Conservation (phyloP, 768 basidiomycete genomes). For the Leucocoprinus sp. region DNA sequence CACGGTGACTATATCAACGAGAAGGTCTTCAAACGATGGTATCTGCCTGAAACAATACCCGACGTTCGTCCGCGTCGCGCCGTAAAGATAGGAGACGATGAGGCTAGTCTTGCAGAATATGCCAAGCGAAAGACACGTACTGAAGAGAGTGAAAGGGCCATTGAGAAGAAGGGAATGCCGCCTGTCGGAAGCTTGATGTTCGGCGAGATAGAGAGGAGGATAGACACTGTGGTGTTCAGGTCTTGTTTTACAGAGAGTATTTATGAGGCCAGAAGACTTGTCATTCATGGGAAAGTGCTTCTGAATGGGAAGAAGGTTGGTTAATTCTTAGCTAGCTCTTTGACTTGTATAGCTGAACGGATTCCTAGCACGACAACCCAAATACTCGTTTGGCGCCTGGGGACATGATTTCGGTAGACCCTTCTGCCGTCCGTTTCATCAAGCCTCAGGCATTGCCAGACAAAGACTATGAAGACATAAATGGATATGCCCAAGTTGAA, state of each 20-base stretch:
- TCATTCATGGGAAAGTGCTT: constrained; percentile 79
- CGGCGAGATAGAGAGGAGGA: constrained; percentile 84
- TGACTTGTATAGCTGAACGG: not conserved
- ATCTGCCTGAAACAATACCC: constrained; percentile 78
- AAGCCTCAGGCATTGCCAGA: constrained; percentile 21
- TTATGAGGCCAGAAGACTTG: constrained; percentile 80
- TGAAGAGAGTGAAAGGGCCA: constrained; percentile 40
- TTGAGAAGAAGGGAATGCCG: constrained; percentile 57
- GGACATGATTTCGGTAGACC: constrained; percentile 89
- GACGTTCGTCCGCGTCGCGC: constrained; percentile 65
- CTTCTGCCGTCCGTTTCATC: constrained; percentile 69
- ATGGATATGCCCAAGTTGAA: constrained; percentile 15
- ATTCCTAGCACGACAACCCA: constrained; percentile 63
- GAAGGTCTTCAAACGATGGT: constrained; percentile 92
- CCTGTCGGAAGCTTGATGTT: constrained; percentile 97
- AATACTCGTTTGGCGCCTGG: constrained; percentile 89
- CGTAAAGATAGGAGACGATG: constrained; percentile 34
- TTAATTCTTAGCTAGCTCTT: constrained; percentile 8
- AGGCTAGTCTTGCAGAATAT: constrained; percentile 44
- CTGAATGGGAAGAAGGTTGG: constrained; percentile 87
- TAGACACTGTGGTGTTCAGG: constrained; percentile 89
- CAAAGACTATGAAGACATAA: constrained; percentile 29
- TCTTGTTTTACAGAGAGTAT: constrained; percentile 83
- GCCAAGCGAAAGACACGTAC: constrained; percentile 48
- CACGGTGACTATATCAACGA: constrained; percentile 94